Evolutionary conservation across 1,284 basidiomycete species (phyloP).

Genomic region (Prillingera fragicola): DNA sequence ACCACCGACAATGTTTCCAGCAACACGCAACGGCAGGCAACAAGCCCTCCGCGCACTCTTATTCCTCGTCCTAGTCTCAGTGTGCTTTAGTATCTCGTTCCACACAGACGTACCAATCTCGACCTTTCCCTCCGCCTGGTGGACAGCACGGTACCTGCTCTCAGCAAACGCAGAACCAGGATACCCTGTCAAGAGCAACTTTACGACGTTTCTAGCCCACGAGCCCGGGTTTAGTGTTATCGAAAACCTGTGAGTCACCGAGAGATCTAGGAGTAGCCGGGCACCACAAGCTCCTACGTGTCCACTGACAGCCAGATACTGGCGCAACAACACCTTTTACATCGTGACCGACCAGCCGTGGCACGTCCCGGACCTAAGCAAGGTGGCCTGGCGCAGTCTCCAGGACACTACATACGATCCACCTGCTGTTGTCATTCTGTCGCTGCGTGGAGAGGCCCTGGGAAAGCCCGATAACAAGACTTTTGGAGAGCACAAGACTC

Average conservation of each 20-base stretch:
- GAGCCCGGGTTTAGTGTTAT: slow-evolving; percentile 25
- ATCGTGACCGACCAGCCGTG: slow-evolving; percentile 50
- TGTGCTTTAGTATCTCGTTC: too few species aligned
- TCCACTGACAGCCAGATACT: slow-evolving; percentile 19
- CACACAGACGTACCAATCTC: too few species aligned
- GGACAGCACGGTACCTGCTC: too few species aligned
- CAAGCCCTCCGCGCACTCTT: too few species aligned
- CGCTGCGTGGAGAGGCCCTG: slow-evolving; percentile 13
- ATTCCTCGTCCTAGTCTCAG: too few species aligned
- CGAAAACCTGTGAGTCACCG: slow-evolving; percentile 24
- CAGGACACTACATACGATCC: slow-evolving; percentile 1
- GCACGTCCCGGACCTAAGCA: slow-evolving; percentile 53
- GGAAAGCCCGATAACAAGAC: slow-evolving; percentile 11
- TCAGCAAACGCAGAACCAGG: too few species aligned
- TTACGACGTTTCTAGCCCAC: slow-evolving; percentile 18
- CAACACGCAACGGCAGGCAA: too few species aligned
- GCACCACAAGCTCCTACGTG: neutral
- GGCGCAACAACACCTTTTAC: slow-evolving; percentile 27
- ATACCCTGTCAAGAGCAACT: too few species aligned
- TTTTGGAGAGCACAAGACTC: too few species aligned
- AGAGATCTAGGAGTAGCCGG: neutral
- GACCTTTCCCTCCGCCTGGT: too few species aligned
- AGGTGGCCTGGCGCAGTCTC: neutral
- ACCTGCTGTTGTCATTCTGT: slow-evolving; percentile 4
- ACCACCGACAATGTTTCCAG: too few species aligned